Base-by-base conservation (phyloP, 371 early-diverging fungal genomes). In the Mucor sp. region DNA sequence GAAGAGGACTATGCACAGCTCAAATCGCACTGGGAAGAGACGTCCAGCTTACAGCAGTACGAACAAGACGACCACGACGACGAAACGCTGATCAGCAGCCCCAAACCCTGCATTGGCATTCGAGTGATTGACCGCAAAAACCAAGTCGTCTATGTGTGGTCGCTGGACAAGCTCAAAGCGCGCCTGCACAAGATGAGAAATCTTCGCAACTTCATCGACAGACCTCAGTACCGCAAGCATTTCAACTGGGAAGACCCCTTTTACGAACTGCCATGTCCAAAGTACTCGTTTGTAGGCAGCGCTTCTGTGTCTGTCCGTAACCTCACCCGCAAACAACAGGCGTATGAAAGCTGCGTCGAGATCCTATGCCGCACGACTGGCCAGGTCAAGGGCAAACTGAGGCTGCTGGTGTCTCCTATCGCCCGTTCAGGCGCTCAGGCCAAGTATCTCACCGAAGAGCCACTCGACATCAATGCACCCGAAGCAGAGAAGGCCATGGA, bases 151-250 rank as follows among this genome's bases (percentile, higher is more conserved):
- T 93, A 94, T 69, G 63, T 87, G 3, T 94, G 94, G 94, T 87
- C 93, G 0, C 71, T 94, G 4, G 87, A 83, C 11, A 85, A 85
- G 37, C 84, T 96, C 33, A 87, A 83, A 48, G 66, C 66, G 23
- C 85, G 89, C 8, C 71, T 96, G 17, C 84, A 88, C 25, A 82
- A 85, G 33, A 95, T 96, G 96, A 87, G 90, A 2, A 88, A 88
- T 23, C 70, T 93, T 61, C 90, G 90, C 69, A 85, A 91, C 27
- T 88, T 85, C 64, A 80, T 84, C 23, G 94, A 93, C 60, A 81
- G 83, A 25, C 91, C 94, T 21, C 78, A 86, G 32, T 90, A 90
- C 65, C 77, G 89, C 21, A 83, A 87, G 17, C 91, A 92, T 39
- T 86, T 91, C 63, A 89, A 87, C 44, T 83, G 85, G 80, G 88